A percentile compares a stretch with the other conserved stretches of the same genome.
Evolutionary conservation across 2,329 filamentous ascomycete genomes (phyloP).

Genomic region (Aspergillaceae sp.): DNA sequence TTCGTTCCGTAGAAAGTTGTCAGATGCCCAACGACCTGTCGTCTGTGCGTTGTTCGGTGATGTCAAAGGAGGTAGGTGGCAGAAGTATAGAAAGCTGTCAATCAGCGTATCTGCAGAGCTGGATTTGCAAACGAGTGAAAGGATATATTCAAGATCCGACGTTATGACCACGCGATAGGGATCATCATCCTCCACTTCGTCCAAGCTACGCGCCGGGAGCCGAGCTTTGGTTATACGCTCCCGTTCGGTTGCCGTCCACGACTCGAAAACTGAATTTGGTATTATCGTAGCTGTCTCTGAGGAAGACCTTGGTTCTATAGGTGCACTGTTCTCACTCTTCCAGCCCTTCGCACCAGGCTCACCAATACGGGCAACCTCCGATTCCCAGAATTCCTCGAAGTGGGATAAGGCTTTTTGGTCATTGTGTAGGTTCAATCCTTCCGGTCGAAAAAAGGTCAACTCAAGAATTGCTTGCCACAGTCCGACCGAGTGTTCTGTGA

Average conservation of each 20-base stretch:
- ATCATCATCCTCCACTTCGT: conserved; percentile 69
- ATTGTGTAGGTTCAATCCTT: conserved; percentile 14
- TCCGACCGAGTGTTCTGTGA: conserved; percentile 64
- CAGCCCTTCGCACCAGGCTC: conserved; percentile 65
- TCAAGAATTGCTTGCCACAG: conserved; percentile 80
- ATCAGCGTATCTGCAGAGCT: conserved; percentile 45
- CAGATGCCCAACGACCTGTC: conserved; percentile 37
- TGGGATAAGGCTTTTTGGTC: conserved; percentile 12
- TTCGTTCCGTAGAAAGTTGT: conserved; percentile 47
- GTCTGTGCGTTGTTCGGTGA: conserved; percentile 13
- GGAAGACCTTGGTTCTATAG: conserved; percentile 28
- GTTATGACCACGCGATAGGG: conserved; percentile 75
- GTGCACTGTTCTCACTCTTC: conserved; percentile 28
- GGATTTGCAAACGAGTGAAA: conserved; percentile 35
- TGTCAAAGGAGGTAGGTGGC: conserved; percentile 51
- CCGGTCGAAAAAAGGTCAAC: conserved; percentile 54
- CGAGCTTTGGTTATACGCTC: conserved; percentile 40
- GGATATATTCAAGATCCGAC: conserved; percentile 59
- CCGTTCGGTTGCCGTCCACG: conserved; percentile 49
- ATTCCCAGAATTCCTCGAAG: conserved; percentile 79
- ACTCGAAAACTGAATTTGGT: conserved; percentile 27
- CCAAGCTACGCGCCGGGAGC: conserved; percentile 63
- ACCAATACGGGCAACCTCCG: conserved; percentile 68
- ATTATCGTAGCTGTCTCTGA: conserved; percentile 15
- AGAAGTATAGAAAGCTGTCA: conserved; percentile 64